phyloP scores from a whole-genome alignment of 352 stramenopile species.

The Phytophthora constricta region DNA sequence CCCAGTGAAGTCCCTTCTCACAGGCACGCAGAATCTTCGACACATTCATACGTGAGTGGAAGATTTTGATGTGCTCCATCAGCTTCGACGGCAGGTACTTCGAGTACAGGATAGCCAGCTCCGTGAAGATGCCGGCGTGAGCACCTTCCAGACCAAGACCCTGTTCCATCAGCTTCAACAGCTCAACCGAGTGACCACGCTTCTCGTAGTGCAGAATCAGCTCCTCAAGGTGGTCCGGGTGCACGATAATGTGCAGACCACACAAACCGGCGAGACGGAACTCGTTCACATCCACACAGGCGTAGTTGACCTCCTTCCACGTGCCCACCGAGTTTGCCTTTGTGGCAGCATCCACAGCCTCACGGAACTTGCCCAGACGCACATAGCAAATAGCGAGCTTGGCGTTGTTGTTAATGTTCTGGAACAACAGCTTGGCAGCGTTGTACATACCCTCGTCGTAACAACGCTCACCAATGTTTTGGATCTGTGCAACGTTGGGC shows the following conservation, averaged over 20 bases:
- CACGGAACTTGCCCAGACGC: conserved; percentile 98
- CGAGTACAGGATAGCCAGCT: conserved; percentile 99
- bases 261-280: conserved; percentile 98
- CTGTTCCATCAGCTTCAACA: conserved; percentile 99
- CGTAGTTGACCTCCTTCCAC: conserved; percentile 99
- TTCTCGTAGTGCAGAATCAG: conserved; percentile 99
- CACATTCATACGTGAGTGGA: conserved; percentile 99
- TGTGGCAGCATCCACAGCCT: conserved; percentile 98
- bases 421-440: conserved; percentile 98
- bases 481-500: conserved; percentile 99
- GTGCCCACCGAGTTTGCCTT: conserved; percentile 99
- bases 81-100: conserved; percentile 99
- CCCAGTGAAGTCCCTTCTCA: conserved; percentile 98
- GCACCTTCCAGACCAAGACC: conserved; percentile 98
- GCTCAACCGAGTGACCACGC: conserved; percentile 95
- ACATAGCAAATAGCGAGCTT: conserved; percentile 99
- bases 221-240: conserved; percentile 99
- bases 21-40: conserved; percentile 97
- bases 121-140: conserved; percentile 99
- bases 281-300: conserved; percentile 97
- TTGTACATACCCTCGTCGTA: conserved; percentile 99
- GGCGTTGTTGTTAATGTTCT: conserved; percentile 99
- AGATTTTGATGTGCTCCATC: conserved; percentile 99
- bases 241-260: conserved; percentile 99
- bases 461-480: conserved; percentile 98